Evolutionary conservation across 257 asterid genomes (phyloP).

Genomic region (Misopates orontium): DNA sequence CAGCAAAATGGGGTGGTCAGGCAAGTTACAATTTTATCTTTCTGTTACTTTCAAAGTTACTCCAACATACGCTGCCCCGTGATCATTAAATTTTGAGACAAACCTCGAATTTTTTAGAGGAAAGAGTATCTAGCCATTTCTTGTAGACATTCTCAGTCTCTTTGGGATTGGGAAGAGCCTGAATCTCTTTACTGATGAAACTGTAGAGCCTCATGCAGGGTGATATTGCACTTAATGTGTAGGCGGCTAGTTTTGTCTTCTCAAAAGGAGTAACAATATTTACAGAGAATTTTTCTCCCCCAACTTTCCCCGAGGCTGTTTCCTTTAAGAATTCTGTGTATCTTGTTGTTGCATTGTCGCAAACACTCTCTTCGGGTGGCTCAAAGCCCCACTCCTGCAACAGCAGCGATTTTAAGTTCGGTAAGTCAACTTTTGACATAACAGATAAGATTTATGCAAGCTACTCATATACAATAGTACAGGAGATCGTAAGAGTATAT

Average conservation of each 20-base stretch:
- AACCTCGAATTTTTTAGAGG: constrained; percentile 62
- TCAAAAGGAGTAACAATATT: constrained; percentile 69
- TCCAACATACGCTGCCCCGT: neutral
- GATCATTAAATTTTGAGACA: constrained; percentile 18
- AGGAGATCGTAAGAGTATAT: neutral
- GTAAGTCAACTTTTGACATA: neutral
- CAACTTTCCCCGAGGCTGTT: constrained; percentile 64
- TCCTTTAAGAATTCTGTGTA: constrained; percentile 68
- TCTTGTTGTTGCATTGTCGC: constrained; percentile 43
- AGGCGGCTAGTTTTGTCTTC: constrained; percentile 68
- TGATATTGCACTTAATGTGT: constrained; percentile 60
- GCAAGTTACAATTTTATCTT: constrained; percentile 17
- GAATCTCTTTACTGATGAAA: constrained; percentile 51
- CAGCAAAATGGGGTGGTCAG: constrained; percentile 30
- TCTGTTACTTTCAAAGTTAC: neutral
- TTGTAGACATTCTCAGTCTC: constrained; percentile 48
- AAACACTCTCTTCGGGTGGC: constrained; percentile 45
- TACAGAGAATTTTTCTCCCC: constrained; percentile 48
- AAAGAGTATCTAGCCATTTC: constrained; percentile 58
- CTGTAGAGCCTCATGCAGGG: constrained; percentile 76
- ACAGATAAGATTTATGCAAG: neutral
- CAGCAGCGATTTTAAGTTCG: constrained; percentile 1
- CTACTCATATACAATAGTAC: neutral
- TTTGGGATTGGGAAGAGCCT: constrained; percentile 40
- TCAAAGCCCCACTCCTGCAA: constrained; percentile 72